Conservation (phyloP, 2,329 filamentous ascomycete species). For the Drechmeria coniospora region DNA sequence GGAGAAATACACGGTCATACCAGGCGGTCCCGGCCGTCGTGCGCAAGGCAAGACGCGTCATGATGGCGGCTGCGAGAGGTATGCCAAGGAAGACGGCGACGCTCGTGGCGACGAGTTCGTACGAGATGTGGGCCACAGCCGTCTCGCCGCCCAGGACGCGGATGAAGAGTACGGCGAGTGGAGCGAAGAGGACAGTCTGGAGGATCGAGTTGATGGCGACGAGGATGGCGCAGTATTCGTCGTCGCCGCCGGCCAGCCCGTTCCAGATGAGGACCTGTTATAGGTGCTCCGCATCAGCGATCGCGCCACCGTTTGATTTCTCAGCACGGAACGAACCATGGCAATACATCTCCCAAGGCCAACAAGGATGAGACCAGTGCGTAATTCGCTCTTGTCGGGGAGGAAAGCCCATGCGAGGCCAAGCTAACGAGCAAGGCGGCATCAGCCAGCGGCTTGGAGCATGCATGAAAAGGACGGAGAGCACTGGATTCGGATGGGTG, state of each 20-base stretch:
- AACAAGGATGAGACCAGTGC: slow-evolving; percentile 63
- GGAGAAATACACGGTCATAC: slow-evolving; percentile 59
- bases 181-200: slow-evolving; percentile 60
- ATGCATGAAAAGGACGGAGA: too few relatives aligned
- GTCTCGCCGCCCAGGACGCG: slow-evolving; percentile 43
- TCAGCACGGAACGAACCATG: slow-evolving; percentile 41
- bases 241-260: slow-evolving; percentile 51
- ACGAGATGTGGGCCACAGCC: slow-evolving; percentile 27
- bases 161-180: slow-evolving; percentile 54
- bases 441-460: too few relatives aligned
- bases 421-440: slow-evolving; percentile 34
- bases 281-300: neutral
- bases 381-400: slow-evolving; percentile 39
- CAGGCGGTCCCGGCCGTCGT: slow-evolving; percentile 35
- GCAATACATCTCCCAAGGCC: slow-evolving; percentile 77
- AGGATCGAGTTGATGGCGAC: slow-evolving; percentile 62
- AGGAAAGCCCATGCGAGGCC: slow-evolving; percentile 54
- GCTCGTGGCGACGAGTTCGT: slow-evolving; percentile 57
- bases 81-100: slow-evolving; percentile 79
- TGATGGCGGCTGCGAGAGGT: slow-evolving; percentile 62
- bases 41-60: slow-evolving; percentile 53
- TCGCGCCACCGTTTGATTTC: neutral
- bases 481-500: too few relatives aligned
- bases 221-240: slow-evolving; percentile 69
- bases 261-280: slow-evolving; percentile 57